phyloP scores from a whole-genome alignment of 345 rosid species.

The Eucalyptus cloeziana region DNA sequence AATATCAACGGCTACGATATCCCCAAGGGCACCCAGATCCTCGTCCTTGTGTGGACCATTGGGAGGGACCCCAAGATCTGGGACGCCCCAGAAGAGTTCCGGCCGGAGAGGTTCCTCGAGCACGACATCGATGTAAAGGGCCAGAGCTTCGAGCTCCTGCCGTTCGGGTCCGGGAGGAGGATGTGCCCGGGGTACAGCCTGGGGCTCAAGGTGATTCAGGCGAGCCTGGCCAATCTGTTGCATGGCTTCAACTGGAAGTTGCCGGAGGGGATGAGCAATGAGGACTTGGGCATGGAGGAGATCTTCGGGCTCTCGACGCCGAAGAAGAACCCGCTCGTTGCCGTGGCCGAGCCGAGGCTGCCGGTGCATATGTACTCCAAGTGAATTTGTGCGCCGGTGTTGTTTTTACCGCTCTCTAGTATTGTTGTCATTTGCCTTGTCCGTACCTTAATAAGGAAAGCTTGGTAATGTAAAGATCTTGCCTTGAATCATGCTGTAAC shows the following conservation, averaged over 20 bases:
- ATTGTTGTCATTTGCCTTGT: not conserved
- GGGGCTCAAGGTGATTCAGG: conserved; percentile 45
- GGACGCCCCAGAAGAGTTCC: conserved; percentile 41
- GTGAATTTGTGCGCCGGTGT: not conserved
- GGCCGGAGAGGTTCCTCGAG: conserved; percentile 41
- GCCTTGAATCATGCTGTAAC: not conserved
- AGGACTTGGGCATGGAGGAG: conserved; percentile 51
- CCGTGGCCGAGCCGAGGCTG: conserved; percentile 31
- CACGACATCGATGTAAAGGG: conserved; percentile 41
- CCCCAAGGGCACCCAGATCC: conserved; percentile 21
- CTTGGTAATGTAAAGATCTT: not conserved
- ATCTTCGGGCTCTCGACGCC: conserved; percentile 43
- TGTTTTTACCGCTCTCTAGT: not conserved
- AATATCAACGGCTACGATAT: conserved; percentile 34
- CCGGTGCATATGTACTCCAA: conserved; percentile 14
- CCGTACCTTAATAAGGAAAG: not conserved
- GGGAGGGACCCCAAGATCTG: conserved; percentile 45
- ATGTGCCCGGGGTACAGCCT: conserved; percentile 69
- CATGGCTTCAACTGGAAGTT: conserved; percentile 56
- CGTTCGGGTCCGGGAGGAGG: conserved; percentile 65
- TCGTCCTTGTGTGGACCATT: conserved; percentile 41
- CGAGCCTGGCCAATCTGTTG: conserved; percentile 37
- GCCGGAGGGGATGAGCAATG: conserved; percentile 7
- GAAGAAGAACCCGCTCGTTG: conserved; percentile 28
- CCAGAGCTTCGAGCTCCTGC: conserved; percentile 41